Base-by-base conservation (phyloP, 2,329 filamentous ascomycete species). In the Hypoxylon sp. region DNA sequence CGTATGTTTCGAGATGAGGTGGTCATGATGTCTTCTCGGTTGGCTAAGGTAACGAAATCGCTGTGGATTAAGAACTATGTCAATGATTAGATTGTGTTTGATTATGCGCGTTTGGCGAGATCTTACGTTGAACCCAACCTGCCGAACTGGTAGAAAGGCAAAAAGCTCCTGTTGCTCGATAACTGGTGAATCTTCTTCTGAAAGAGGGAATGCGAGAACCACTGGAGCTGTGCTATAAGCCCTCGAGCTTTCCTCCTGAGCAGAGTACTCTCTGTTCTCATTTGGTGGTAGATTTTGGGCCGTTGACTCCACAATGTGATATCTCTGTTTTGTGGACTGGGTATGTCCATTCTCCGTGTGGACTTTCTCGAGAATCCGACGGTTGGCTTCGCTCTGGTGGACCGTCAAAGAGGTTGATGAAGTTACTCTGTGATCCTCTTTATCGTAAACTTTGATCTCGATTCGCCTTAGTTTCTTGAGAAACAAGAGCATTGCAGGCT, bases 11-110 rank as follows among this genome's bases (percentile, higher is more conserved):
- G 67, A 1, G 30, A 49, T 0, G 81, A 82, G 2, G 71, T 72
- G 0, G 64, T 51, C n/a, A 73, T 69, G 15, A 84, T 74, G 48
- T 80, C 79, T 63, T 84, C 73, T 0, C 83, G 74, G 62, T 73
- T 82, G 3, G 80, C 81, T 15, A 78, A 69, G 0, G 79, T 83
- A 39, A 81, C 80, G 56, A 85, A 85, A 62, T 85, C 82, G 6
- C 80, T 75, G 7, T 85, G 82, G 10, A 85, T 80, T 1, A 84
- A 68, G 44, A 85, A 84, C 73, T 80, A 56, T 39, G 34, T 17
- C 22, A 8, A n/a, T 8, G 19, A 17, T 56, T n/a, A 48, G 54
- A 48, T 20, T 44, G 8, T 30, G 22, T 34, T 17, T 28, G 28
- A 20, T 28, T 51, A 39, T 7, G 13, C 17, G 3, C 19, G 7